Evolutionary conservation across 768 basidiomycete species (phyloP).

Genomic region (Mrakia frigida): DNA sequence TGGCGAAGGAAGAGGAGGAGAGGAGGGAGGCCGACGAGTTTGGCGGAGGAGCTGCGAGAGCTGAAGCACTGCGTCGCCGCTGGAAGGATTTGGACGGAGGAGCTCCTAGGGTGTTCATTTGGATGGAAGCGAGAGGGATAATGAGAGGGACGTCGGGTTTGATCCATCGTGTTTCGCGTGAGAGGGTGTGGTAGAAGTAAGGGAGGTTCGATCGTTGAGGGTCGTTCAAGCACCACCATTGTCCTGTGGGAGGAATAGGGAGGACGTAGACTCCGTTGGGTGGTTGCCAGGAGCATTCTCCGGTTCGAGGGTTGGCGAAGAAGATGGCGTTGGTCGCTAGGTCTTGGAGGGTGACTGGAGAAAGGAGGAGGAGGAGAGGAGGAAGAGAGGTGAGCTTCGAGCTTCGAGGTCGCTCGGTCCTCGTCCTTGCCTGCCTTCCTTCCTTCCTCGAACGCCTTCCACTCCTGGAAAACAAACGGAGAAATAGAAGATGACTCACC

Average conservation of each 20-base stretch:
- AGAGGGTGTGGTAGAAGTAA: constrained; percentile 88
- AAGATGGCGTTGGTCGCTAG: constrained; percentile 47
- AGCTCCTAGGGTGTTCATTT: constrained; percentile 48
- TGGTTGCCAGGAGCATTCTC: constrained; percentile 88
- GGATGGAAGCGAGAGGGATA: constrained; percentile 81
- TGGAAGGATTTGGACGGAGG: constrained; percentile 7
- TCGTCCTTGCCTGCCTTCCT: no score
- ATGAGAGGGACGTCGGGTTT: constrained; percentile 74
- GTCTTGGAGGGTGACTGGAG: background rate
- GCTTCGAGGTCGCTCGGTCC: background rate
- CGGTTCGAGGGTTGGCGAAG: constrained; percentile 88
- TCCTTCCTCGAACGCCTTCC: no score
- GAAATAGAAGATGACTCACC: background rate
- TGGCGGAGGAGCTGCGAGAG: background rate
- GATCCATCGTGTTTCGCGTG: constrained; percentile 87
- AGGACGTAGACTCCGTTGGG: constrained; percentile 82
- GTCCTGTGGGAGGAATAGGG: constrained; percentile 75
- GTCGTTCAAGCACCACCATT: constrained; percentile 94
- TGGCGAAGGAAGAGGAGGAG: background rate
- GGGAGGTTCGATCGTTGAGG: constrained; percentile 74
- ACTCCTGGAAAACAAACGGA: background rate
- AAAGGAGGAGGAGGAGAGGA: background rate
- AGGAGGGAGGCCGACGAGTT: no score
- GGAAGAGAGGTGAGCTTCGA: background rate
- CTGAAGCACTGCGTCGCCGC: background rate